These are phyloP conservation scores for Pinus albicaulis DNA, from an alignment of 75 land plant species.

Conservation along the genomic window DNA sequence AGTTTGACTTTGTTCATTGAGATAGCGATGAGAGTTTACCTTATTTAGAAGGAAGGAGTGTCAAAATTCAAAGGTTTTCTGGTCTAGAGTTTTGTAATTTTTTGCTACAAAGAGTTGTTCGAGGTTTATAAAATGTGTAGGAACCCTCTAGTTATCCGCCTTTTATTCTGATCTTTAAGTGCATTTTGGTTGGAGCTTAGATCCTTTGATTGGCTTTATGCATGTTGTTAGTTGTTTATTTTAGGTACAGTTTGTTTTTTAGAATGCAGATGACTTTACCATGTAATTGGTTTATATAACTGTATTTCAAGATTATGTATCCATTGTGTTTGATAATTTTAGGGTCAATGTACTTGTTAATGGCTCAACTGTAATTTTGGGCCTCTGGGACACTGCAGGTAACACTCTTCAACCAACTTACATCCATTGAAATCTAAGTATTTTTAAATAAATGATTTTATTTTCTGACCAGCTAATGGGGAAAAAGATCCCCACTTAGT, in stretches of 20 bases:
- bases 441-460: too few species aligned
- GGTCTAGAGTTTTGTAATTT: not conserved
- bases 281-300: not conserved
- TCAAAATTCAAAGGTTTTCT: too few species aligned
- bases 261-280: not conserved
- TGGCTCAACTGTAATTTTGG: conserved; percentile 59
- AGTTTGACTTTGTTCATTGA: too few species aligned
- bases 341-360: conserved; percentile 68
- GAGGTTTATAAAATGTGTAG: not conserved
- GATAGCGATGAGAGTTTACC: too few species aligned
- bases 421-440: not conserved
- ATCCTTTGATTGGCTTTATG: not conserved
- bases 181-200: not conserved
- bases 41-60: too few species aligned
- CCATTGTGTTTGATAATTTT: conserved; percentile 67
- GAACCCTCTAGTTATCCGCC: not conserved
- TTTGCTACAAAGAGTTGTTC: not conserved
- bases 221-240: not conserved
- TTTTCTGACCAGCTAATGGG: too few species aligned
- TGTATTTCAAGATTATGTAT: conserved; percentile 49
- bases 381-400: conserved; percentile 65
- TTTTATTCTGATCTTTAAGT: not conserved
- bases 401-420: not conserved
- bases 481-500: too few species aligned
- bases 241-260: not conserved